phyloP scores from a whole-genome alignment of 768 basidiomycete species.

The Boletus tylopilopsis region DNA sequence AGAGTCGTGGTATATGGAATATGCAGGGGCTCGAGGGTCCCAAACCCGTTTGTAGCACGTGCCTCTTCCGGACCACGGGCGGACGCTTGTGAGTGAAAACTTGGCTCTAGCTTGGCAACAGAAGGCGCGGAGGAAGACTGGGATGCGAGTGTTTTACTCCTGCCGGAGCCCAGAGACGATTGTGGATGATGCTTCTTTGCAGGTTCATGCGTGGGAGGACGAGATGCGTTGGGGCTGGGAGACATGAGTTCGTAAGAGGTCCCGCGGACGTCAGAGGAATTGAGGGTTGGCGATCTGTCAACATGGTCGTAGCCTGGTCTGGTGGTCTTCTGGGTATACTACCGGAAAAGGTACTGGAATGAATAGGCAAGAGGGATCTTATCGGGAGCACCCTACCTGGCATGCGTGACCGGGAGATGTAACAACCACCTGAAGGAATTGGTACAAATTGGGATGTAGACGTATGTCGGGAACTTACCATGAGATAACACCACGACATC shows the following conservation, averaged over 20 bases:
- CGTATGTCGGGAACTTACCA: constrained; percentile 41
- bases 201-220: constrained; percentile 14
- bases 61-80: constrained; percentile 16
- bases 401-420: constrained; percentile 68
- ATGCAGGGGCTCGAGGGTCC: constrained; percentile 8
- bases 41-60: constrained; percentile 10
- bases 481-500: constrained; percentile 75
- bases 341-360: neutral
- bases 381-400: constrained; percentile 46
- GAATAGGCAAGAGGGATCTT: neutral
- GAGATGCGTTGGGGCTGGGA: constrained; percentile 11
- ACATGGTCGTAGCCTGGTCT: constrained; percentile 20
- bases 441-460: neutral
- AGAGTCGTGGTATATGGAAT: constrained; percentile 1
- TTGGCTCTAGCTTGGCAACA: constrained; percentile 8
- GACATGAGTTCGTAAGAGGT: constrained; percentile 27
- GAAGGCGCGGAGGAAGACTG: constrained; percentile 8
- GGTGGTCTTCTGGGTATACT: constrained; percentile 24
- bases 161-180: constrained; percentile 24
- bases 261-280: constrained; percentile 25
- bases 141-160: constrained; percentile 9
- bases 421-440: constrained; percentile 47
- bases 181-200: constrained; percentile 11
- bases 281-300: constrained; percentile 19
- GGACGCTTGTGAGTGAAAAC: constrained; percentile 19